Evolutionary conservation across 768 basidiomycete species (phyloP).

Genomic region (Boletus rubescentipes): DNA sequence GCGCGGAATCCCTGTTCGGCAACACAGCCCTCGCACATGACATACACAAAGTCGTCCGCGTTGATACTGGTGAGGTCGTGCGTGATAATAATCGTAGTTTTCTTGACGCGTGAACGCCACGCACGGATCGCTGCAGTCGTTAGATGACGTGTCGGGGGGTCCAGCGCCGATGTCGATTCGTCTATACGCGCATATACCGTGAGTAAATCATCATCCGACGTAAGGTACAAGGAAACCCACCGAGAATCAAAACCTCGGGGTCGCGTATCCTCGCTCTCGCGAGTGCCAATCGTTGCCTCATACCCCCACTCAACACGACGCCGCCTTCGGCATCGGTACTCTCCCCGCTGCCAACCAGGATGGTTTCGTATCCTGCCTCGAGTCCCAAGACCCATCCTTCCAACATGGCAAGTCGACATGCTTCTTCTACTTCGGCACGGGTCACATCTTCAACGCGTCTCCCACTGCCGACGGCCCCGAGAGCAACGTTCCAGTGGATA

Average conservation of each 20-base stretch:
- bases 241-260: constrained; percentile 87
- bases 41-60: constrained; percentile 83
- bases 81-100: constrained; percentile 66
- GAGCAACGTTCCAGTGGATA: constrained; percentile 84
- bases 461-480: constrained; percentile 58
- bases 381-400: constrained; percentile 84
- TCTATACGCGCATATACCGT: constrained; percentile 39
- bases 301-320: constrained; percentile 83
- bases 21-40: constrained; percentile 76
- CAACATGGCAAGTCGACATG: constrained; percentile 81
- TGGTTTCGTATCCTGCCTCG: constrained; percentile 87
- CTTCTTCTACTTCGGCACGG: constrained; percentile 70
- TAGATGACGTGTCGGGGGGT: constrained; percentile 81
- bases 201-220: neutral
- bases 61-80: constrained; percentile 89
- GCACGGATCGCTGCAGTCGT: constrained; percentile 72
- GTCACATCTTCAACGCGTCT: constrained; percentile 51
- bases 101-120: constrained; percentile 61
- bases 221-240: constrained; percentile 44
- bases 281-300: constrained; percentile 86
- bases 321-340: constrained; percentile 47
- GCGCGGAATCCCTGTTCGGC: constrained; percentile 85
- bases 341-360: constrained; percentile 48
- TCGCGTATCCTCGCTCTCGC: constrained; percentile 84
- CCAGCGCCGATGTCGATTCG: constrained; percentile 81